Evolutionary conservation across 202 grass and related monocot species (phyloP), one percentile per base, ranked within the genome.

Genomic region (Dendrocalamus latiflorus): DNA sequence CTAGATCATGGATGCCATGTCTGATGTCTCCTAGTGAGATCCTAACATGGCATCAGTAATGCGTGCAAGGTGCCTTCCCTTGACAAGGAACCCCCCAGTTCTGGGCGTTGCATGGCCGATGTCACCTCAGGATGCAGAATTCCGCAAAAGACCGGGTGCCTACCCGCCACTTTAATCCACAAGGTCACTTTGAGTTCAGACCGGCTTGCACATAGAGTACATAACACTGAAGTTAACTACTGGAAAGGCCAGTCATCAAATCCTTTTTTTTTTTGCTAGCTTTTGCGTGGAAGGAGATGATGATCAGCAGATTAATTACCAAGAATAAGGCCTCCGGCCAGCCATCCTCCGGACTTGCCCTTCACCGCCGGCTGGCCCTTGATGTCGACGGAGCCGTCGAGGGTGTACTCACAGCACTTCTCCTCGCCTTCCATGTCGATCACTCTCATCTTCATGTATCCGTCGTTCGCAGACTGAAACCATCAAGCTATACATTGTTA

Each of bases 361-460:
- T 98, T 94, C 43, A 89, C 49, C 36, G 95, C 95, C 16, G 86
- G 88, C 0, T 66, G 83, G 10, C 88, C 92, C 82, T 86, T 90
- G 69, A 97, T 86, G 77, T 93, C 88, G 4, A 97, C 88, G 61
- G 94, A 87, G 59, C 94, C 90, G 67, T 97, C 94, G 4, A 94
- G 83, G 25, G 91, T 97, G 68, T 87, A 87, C 24, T 88, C 88
- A 50, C 60, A 76, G 16, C 76, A 90, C 60, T 83, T 80, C 68
- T 79, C 87, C 20, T 65, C 76, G 47, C 57, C 76, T 13, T 86
- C 89, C 81, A 68, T n/a, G 37, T 68, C 66, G 50, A 86, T 57
- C 82, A 90, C 87, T 24, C 81, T 83, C 64, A 69, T 74, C 86
- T 69, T 94, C 73, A 90, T 55, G 38, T 76, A 81, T 10, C 25